A percentile compares a stretch with the other conserved stretches of the same genome.
Conservation (phyloP, 805 yeast species). For the Pichia exigua region DNA sequence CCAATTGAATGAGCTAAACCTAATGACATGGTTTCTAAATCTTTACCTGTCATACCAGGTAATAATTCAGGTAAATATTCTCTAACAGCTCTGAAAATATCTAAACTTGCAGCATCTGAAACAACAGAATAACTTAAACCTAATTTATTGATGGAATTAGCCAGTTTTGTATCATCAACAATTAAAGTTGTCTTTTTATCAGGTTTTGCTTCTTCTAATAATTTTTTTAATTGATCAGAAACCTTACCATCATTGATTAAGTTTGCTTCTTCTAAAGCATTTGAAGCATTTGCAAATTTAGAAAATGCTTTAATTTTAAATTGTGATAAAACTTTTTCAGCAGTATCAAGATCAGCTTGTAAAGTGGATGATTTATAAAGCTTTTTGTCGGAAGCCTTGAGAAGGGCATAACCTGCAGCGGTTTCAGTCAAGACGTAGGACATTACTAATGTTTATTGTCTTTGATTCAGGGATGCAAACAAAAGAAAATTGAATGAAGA, state of each 20-base stretch:
- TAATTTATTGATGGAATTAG: conserved; percentile 91
- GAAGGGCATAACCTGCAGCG: conserved; percentile 96
- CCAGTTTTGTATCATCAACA: conserved; percentile 92
- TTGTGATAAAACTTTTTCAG: conserved; percentile 81
- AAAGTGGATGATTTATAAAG: conserved; percentile 77
- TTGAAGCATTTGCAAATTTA: conserved; percentile 89
- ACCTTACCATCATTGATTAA: conserved; percentile 91
- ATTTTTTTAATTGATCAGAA: conserved; percentile 67
- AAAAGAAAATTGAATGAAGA: background rate
- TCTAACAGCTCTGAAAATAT: conserved; percentile 90
- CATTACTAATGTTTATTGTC: conserved; percentile 32
- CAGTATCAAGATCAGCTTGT: conserved; percentile 67
- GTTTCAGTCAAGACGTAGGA: conserved; percentile 93
- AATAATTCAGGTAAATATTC: conserved; percentile 89
- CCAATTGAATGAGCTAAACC: conserved; percentile 99
- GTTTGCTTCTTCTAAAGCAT: conserved; percentile 92
- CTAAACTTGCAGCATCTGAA: conserved; percentile 91
- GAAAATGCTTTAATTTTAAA: conserved; percentile 94
- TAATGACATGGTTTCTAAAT: conserved; percentile 87
- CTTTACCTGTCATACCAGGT: conserved; percentile 85
- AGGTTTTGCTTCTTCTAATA: conserved; percentile 67
- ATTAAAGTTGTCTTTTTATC: conserved; percentile 82
- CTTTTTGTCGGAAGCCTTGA: conserved; percentile 96
- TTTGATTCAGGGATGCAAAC: background rate
- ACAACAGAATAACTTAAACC: conserved; percentile 83